Conservation (phyloP, 176 grass and related monocot genomes). For the Triticum timopheevii region DNA sequence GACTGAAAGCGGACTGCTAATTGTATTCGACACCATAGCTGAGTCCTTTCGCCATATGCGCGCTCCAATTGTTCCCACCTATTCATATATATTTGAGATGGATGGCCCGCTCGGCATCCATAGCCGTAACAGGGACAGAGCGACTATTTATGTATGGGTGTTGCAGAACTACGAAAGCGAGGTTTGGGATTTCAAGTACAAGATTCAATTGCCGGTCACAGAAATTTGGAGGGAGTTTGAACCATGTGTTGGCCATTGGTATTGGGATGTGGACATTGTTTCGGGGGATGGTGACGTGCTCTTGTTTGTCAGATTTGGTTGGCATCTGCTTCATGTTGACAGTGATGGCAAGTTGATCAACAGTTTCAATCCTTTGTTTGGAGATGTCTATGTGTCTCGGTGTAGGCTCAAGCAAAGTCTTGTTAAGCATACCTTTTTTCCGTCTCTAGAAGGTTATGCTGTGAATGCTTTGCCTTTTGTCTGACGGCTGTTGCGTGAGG, state of each 20-base stretch:
- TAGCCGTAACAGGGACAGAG: no score
- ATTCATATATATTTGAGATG: not conserved
- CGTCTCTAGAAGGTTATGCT: not conserved
- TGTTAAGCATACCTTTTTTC: not conserved
- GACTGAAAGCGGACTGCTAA: not conserved
- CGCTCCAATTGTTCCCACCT: not conserved
- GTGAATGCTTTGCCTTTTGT: not conserved
- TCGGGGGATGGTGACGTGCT: not conserved
- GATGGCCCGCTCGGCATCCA: not conserved
- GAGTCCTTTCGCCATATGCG: not conserved
- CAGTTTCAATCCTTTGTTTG: not conserved
- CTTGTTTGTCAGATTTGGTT: not conserved
- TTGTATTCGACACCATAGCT: not conserved
- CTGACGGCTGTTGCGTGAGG: not conserved
- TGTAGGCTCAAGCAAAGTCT: not conserved
- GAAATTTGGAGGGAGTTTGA: not conserved
- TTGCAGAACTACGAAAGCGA: not conserved
- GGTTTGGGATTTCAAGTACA: not conserved
- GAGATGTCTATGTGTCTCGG: not conserved
- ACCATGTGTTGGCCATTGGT: not conserved
- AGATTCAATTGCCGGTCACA: not conserved
- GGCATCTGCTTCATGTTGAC: not conserved
- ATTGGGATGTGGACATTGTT: not conserved
- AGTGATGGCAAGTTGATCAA: not conserved
- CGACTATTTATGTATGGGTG: not conserved